phyloP scores from a whole-genome alignment of 2,329 filamentous ascomycete genomes.

The Blumeriella jaapii region DNA sequence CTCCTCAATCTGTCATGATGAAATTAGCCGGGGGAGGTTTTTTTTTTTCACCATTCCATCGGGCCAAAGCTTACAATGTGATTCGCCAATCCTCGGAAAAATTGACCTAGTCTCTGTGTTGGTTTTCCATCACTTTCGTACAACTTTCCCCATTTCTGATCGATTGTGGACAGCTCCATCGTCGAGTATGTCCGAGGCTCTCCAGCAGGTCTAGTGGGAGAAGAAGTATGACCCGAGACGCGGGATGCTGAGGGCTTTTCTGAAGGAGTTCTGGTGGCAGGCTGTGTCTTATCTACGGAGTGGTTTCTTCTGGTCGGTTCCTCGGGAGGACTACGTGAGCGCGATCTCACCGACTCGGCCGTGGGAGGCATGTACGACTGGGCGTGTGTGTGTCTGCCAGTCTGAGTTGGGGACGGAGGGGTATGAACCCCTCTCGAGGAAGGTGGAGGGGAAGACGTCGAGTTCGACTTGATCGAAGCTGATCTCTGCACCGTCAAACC shows the following conservation, averaged over 20 bases:
- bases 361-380: conserved; percentile 18
- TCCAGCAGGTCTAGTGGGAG: conserved; percentile 12
- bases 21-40: too few species aligned
- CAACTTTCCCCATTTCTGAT: conserved; percentile 65
- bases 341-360: conserved; percentile 18
- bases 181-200: conserved; percentile 20
- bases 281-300: conserved; percentile 16
- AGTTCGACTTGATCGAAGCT: conserved; percentile 32
- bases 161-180: conserved; percentile 45
- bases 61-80: conserved; percentile 53
- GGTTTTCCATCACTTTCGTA: conserved; percentile 59
- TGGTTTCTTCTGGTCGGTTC: conserved; percentile 15
- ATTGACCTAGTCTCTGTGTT: conserved; percentile 56
- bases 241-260: conserved; percentile 24
- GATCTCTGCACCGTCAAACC: conserved; percentile 29
- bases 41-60: too few species aligned
- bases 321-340: conserved; percentile 12
- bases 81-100: conserved; percentile 61
- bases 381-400: conserved; percentile 22
- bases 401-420: conserved; percentile 38
- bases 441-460: conserved; percentile 34
- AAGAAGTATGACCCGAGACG: conserved; percentile 18
- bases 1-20: conserved; percentile 52
- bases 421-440: conserved; percentile 35
- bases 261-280: conserved; percentile 23